phyloP scores from a whole-genome alignment of 257 asterid genomes.

The Rhazya stricta region DNA sequence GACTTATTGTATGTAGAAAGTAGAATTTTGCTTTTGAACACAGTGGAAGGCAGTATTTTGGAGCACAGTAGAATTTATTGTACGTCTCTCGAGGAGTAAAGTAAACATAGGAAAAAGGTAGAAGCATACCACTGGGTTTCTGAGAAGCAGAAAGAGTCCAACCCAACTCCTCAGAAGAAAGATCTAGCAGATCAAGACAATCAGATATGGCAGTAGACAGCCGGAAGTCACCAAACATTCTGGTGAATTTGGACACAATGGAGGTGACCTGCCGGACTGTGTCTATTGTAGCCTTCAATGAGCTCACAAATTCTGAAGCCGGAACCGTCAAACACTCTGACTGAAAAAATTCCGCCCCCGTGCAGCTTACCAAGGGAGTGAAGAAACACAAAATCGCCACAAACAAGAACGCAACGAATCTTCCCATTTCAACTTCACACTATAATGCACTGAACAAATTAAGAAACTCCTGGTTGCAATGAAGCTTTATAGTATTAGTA shows the following conservation, averaged over 20 bases:
- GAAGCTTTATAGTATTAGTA: not conserved
- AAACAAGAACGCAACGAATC: constrained; percentile 3
- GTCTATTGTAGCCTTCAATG: constrained; percentile 41
- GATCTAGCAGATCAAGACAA: constrained; percentile 69
- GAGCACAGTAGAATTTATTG: no score
- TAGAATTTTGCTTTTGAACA: not conserved
- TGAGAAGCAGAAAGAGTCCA: constrained; percentile 51
- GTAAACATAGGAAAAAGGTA: not conserved
- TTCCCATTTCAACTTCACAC: not conserved
- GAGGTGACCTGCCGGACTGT: constrained; percentile 45
- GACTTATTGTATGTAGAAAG: not conserved
- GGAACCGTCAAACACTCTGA: constrained; percentile 52
- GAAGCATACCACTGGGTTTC: constrained; percentile 39
- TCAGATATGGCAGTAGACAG: constrained; percentile 56
- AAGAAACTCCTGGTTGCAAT: not conserved
- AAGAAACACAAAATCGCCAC: constrained; percentile 23
- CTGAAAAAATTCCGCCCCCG: constrained; percentile 18
- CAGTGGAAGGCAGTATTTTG: not conserved
- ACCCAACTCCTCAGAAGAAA: constrained; percentile 54
- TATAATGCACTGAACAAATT: not conserved
- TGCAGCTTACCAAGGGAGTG: constrained; percentile 10
- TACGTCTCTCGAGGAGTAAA: no score
- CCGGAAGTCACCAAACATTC: constrained; percentile 46
- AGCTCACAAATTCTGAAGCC: constrained; percentile 41
- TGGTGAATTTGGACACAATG: constrained; percentile 38